Evolutionary conservation across 2,329 filamentous ascomycete genomes (phyloP).

Genomic region (Scedosporium boydii): DNA sequence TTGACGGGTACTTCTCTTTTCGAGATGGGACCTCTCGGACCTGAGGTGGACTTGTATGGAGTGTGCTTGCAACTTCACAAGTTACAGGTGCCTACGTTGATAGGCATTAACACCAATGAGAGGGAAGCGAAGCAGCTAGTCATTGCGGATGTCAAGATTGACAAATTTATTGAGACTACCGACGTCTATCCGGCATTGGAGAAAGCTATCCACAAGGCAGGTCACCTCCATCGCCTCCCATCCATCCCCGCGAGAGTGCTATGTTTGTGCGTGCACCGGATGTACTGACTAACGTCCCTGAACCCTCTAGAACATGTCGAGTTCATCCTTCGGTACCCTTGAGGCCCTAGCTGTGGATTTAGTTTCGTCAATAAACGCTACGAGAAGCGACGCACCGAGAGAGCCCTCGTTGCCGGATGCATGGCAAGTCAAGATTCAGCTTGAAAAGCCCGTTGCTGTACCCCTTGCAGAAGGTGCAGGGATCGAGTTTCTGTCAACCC

Average conservation of each 20-base stretch:
- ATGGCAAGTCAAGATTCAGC: conserved; percentile 47
- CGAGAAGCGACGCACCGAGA: background rate
- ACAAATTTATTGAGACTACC: conserved; percentile 32
- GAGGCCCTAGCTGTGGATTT: conserved; percentile 48
- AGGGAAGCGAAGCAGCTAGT: conserved; percentile 57
- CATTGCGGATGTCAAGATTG: conserved; percentile 52
- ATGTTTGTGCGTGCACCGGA: no score
- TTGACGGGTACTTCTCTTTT: conserved; percentile 37
- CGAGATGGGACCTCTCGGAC: conserved; percentile 14
- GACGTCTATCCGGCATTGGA: conserved; percentile 51
- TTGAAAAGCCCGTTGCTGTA: conserved; percentile 68
- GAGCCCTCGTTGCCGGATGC: conserved; percentile 13
- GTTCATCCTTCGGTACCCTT: conserved; percentile 52
- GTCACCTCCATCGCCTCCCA: background rate
- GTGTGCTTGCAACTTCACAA: conserved; percentile 40
- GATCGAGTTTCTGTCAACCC: conserved; percentile 36
- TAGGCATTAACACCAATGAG: conserved; percentile 68
- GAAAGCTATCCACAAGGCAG: conserved; percentile 41
- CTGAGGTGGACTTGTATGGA: conserved; percentile 16
- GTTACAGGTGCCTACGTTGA: conserved; percentile 55
- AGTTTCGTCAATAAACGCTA: conserved; percentile 6
- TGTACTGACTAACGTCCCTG: background rate
- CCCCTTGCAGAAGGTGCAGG: conserved; percentile 61
- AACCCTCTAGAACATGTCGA: conserved; percentile 37
- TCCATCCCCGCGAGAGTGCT: no score